phyloP scores from a whole-genome alignment of 2,329 filamentous ascomycete genomes.

The Calonectria crousiana region DNA sequence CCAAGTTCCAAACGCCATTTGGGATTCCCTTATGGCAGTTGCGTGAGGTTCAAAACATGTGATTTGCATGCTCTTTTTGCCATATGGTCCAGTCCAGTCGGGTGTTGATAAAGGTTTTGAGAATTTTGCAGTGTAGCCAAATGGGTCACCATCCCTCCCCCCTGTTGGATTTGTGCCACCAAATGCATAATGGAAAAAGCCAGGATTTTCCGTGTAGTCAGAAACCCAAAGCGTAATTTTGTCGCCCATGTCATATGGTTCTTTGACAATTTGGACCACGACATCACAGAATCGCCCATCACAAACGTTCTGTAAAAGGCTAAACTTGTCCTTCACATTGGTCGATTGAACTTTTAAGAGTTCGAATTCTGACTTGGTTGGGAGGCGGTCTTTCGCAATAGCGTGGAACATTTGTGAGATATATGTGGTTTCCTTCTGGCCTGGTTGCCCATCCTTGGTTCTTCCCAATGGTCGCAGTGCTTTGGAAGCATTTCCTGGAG shows the following conservation, averaged over 20 bases:
- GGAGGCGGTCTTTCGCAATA: slow-evolving; percentile 58
- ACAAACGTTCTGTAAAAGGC: slow-evolving; percentile 72
- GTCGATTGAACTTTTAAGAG: slow-evolving; percentile 52
- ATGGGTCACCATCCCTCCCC: slow-evolving; percentile 64
- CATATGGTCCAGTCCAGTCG: slow-evolving; percentile 81
- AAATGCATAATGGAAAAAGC: slow-evolving; percentile 66
- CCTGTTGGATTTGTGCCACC: slow-evolving; percentile 47
- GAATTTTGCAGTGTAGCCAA: slow-evolving; percentile 61
- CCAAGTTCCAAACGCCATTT: slow-evolving; percentile 71
- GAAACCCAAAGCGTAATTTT: slow-evolving; percentile 78
- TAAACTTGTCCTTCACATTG: slow-evolving; percentile 68
- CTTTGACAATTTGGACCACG: slow-evolving; percentile 75
- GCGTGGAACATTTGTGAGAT: slow-evolving; percentile 62
- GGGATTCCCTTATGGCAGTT: slow-evolving; percentile 60
- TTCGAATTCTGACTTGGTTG: slow-evolving; percentile 58
- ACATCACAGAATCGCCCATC: slow-evolving; percentile 74
- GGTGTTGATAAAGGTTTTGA: slow-evolving; percentile 31
- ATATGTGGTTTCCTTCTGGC: slow-evolving; percentile 53
- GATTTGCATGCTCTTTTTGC: slow-evolving; percentile 78
- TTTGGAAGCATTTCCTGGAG: slow-evolving; percentile 52
- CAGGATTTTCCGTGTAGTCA: slow-evolving; percentile 82
- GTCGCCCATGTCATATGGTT: slow-evolving; percentile 57
- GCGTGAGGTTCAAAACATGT: slow-evolving; percentile 79
- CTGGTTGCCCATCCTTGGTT: slow-evolving; percentile 37
- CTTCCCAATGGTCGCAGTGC: slow-evolving; percentile 42